Evolutionary conservation across 2,329 filamentous ascomycete species (phyloP).

Genomic region (Xylaria multiplex): DNA sequence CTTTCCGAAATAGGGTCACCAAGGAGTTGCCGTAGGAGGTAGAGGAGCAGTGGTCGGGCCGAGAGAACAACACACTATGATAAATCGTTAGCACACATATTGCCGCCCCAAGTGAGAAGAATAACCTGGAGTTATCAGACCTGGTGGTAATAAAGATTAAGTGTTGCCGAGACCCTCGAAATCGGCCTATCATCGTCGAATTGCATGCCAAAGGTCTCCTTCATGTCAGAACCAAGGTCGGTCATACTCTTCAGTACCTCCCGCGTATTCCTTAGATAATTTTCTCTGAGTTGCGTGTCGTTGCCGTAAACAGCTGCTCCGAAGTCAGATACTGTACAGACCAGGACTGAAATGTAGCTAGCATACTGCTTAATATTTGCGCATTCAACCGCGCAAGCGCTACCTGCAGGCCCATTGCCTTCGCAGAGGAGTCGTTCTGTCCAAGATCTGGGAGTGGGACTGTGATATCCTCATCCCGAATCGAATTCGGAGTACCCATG

Average conservation of each 20-base stretch:
- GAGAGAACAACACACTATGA: conserved; percentile 20
- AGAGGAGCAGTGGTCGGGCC: conserved; percentile 16
- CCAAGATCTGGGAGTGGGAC: conserved; percentile 17
- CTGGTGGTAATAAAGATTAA: conserved; percentile 26
- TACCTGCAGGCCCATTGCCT: conserved; percentile 20
- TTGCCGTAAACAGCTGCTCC: conserved; percentile 17
- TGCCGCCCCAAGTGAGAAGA: not conserved
- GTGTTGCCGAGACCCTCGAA: conserved; percentile 19
- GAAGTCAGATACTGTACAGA: not conserved
- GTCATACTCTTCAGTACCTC: conserved; percentile 20
- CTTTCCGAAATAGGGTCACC: not conserved
- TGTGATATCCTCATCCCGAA: conserved; percentile 22
- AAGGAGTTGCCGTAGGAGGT: conserved; percentile 12
- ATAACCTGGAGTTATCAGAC: not conserved
- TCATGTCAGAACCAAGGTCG: conserved; percentile 11
- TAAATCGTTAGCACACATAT: not conserved
- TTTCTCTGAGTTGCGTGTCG: conserved; percentile 14
- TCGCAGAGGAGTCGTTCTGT: conserved; percentile 1
- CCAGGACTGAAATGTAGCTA: not conserved
- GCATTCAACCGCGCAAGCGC: conserved; percentile 16
- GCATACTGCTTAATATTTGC: conserved; percentile 17
- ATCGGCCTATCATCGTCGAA: conserved; percentile 22
- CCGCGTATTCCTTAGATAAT: conserved; percentile 12
- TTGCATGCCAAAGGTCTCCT: conserved; percentile 17
- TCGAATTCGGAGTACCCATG: conserved; percentile 18